Evolutionary conservation across 768 basidiomycete genomes (phyloP), one percentile per base, ranked within the genome.

Genomic region (Hypholoma fasciculare): DNA sequence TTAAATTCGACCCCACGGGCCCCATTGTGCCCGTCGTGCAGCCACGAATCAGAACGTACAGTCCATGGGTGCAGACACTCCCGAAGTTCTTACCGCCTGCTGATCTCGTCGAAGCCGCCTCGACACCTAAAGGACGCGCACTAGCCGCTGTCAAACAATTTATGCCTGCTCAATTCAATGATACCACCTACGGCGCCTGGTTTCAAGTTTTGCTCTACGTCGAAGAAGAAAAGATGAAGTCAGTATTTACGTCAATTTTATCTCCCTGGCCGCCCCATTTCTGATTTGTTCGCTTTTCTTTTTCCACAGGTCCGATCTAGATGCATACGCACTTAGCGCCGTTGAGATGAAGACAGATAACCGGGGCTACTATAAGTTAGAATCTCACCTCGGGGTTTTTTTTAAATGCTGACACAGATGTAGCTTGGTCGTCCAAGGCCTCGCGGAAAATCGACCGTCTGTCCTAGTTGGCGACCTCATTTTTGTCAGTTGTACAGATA

Each of bases 381-480:
- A 63, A 1, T 7, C 27, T 59, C 16, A 12, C 56, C 36, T 17
- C 11, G n/a, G 34, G 37, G 2, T 8, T 14, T 30, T 42, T 39
- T 39, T 39, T 1, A 86, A 20, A 12, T 23, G 23, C n/a, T 48
- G 54, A 52, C 46, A 23, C 36, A 36, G 17, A n/a, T 16, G 7
- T 37, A 86, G 84, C 20, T 69, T 87, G 6, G 54, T 70, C 36
- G 83, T 87, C 9, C 74, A 81, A 27, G 85, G 84, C 4, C 71
- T 86, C 1, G 82, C 81, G 1, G 83, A 86, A 68, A 80, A 81
- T 51, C 74, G 85, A 4, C 85, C 85, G 0, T 83, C 81, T n/a
- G 82, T 87, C 16, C 73, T 85, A 16, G 75, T 84, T 16, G 85
- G 84, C 53, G 75, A 80, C 67, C 76, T 65, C 56, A 76, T 78